Base-by-base conservation (phyloP, 129 eudicot species). In the Tagetes erecta region DNA sequence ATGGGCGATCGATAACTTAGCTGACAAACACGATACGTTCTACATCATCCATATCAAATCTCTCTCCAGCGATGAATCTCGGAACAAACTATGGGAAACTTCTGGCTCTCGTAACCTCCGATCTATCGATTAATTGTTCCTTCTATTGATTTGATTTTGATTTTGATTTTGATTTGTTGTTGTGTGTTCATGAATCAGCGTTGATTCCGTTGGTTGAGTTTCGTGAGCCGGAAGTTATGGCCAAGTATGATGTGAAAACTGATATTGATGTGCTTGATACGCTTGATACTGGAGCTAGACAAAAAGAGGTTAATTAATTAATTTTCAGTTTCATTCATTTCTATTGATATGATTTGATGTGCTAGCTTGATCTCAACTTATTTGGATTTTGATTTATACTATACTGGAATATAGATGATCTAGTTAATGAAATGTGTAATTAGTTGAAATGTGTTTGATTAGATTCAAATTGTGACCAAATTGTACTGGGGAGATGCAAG, bases 401-500 rank as follows among this genome's bases (percentile, higher is more conserved):
- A 38, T n/a, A 14, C 27, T 0, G 44, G 42, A 56, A 42, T 30
- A 55, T 55, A 20, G 35, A 55, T 35, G 5, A 44, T 8, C 20
- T 31, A 44, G 40, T 64, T 6, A 20, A 64, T 34, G 31, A 30
- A 70, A 20, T 1, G 20, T 14, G 27, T 46, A 71, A 46, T 9
- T 39, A 34, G n/a, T n/a, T 44, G 11, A 50, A 40, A 12, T 76
- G 10, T 59, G 41, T 40, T 77, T 64, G 36, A 50, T 74, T 53
- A 94, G 98, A 86, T 94, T 52, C 80, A 37, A 0, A 50, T 90
- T 38, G 89, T 94, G 14, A 69, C 89, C 5, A 94, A 94, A 79
- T 14, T 94, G 72, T 94, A 88, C 42, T 94, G 99, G 96, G 99
- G 97, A 51, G 97, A 94, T 80, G 94, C 99, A 20, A 83, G 97